phyloP scores from a whole-genome alignment of 2,329 filamentous ascomycete genomes.

The Ophiocordyceps camponoti-rufipedis region DNA sequence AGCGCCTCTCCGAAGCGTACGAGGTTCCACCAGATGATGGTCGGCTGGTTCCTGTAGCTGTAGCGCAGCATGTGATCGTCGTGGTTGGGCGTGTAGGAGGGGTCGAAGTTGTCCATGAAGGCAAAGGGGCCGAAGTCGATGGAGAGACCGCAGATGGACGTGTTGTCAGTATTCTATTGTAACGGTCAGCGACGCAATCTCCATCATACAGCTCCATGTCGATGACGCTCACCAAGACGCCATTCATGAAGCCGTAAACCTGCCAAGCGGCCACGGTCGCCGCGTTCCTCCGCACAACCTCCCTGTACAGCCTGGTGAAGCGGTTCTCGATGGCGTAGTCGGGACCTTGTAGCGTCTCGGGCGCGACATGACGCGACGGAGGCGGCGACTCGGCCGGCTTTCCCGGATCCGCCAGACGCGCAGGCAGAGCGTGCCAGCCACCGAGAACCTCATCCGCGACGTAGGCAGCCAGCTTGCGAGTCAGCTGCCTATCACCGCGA shows the following conservation, averaged over 20 bases:
- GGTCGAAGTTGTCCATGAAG: constrained; percentile 95
- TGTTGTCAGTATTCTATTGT: constrained; percentile 76
- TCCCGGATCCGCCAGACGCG: constrained; percentile 31
- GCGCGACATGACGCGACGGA: constrained; percentile 32
- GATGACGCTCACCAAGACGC: constrained; percentile 40
- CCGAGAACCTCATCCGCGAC: constrained; percentile 73
- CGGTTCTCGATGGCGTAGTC: constrained; percentile 60
- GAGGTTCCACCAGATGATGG: constrained; percentile 97
- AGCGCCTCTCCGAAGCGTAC: constrained; percentile 78
- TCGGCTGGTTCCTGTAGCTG: constrained; percentile 83
- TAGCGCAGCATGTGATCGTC: constrained; percentile 81
- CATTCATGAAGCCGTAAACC: constrained; percentile 98
- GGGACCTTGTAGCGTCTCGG: constrained; percentile 46
- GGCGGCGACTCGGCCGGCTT: constrained; percentile 22
- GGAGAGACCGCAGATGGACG: constrained; percentile 71
- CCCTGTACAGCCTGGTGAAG: constrained; percentile 72
- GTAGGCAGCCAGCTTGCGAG: constrained; percentile 62
- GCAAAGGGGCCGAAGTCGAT: constrained; percentile 96
- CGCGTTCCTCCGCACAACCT: constrained; percentile 73
- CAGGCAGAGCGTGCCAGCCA: constrained; percentile 74
- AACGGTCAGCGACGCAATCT: constrained; percentile 5
- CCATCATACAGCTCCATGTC: no score
- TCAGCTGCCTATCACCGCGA: constrained; percentile 57
- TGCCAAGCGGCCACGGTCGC: constrained; percentile 86
- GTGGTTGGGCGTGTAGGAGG: constrained; percentile 87